phyloP scores from a whole-genome alignment of 345 rosid genomes.

The Trapa bicornis region DNA sequence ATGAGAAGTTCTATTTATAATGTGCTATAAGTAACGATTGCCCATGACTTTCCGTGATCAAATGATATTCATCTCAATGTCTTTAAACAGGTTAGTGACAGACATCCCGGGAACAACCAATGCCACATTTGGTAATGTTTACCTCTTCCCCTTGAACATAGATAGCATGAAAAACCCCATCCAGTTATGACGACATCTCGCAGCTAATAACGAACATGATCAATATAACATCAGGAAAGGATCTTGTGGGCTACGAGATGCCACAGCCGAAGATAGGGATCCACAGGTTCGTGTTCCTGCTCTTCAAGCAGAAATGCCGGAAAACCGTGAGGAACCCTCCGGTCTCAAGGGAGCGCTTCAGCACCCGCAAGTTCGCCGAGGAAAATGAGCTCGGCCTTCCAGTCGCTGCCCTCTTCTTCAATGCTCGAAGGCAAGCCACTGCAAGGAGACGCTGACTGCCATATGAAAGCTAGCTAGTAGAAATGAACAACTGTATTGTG shows the following conservation, averaged over 20 bases:
- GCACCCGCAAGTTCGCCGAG: slow-evolving; percentile 57
- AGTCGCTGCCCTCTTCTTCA: slow-evolving; percentile 85
- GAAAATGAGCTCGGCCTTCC: slow-evolving; percentile 69
- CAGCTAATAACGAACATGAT: no score
- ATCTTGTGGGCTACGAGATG: slow-evolving; percentile 65
- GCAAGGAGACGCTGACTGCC: slow-evolving; percentile 65
- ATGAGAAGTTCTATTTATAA: not conserved
- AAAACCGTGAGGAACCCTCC: slow-evolving; percentile 35
- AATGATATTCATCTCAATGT: slow-evolving; percentile 1
- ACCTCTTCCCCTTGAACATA: not conserved
- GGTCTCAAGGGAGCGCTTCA: slow-evolving; percentile 51
- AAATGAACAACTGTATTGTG: not conserved
- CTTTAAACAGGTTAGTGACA: slow-evolving; percentile 59
- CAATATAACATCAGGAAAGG: slow-evolving; percentile 37
- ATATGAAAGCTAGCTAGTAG: not conserved
- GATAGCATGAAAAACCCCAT: not conserved
- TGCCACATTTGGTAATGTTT: slow-evolving; percentile 62
- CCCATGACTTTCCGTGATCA: not conserved
- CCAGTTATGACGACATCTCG: not conserved
- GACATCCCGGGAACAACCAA: slow-evolving; percentile 98
- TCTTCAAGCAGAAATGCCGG: slow-evolving; percentile 69
- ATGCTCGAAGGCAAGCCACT: slow-evolving; percentile 86
- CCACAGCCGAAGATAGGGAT: slow-evolving; percentile 96
- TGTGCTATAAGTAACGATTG: not conserved
- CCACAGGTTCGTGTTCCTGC: slow-evolving; percentile 73